Percentiles rank a stretch among this genome's conserved stretches.
Conservation (phyloP, 225 moss, liverwort and hornwort species). For the Sphagnum tenellum region DNA sequence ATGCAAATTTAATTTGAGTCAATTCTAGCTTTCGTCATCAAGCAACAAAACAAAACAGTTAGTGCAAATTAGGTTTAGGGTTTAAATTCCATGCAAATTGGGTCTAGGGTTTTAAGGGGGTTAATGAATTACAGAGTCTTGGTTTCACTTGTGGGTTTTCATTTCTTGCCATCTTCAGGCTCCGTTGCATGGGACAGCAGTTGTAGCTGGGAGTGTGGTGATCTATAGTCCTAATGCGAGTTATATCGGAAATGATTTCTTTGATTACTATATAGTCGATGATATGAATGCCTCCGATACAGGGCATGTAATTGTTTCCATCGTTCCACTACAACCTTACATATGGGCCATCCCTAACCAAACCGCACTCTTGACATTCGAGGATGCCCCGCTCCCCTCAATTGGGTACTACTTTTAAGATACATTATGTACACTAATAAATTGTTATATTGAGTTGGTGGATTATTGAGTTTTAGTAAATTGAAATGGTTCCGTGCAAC, state of each 20-base stretch:
- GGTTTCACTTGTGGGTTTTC: no score
- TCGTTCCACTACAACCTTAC: conserved; percentile 1
- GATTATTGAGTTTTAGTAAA: no score
- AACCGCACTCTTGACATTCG: background rate
- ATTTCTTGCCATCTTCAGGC: background rate
- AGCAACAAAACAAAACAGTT: no score
- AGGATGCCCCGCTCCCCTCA: background rate
- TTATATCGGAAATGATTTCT: background rate
- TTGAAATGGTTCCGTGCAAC: no score
- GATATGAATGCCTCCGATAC: background rate
- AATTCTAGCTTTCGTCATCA: no score
- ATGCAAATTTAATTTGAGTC: no score
- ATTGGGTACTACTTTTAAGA: background rate
- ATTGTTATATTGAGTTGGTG: no score
- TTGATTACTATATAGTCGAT: background rate
- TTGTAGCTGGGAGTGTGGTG: background rate
- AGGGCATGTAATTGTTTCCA: background rate
- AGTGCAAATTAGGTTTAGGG: no score
- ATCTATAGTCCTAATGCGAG: background rate
- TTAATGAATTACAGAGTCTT: no score
- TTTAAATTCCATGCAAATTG: no score
- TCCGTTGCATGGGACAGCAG: background rate
- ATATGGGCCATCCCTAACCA: background rate
- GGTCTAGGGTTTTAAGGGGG: no score
- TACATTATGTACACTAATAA: no score